Conservation (phyloP, 345 rosid genomes). For the Lumnitzera littorea region DNA sequence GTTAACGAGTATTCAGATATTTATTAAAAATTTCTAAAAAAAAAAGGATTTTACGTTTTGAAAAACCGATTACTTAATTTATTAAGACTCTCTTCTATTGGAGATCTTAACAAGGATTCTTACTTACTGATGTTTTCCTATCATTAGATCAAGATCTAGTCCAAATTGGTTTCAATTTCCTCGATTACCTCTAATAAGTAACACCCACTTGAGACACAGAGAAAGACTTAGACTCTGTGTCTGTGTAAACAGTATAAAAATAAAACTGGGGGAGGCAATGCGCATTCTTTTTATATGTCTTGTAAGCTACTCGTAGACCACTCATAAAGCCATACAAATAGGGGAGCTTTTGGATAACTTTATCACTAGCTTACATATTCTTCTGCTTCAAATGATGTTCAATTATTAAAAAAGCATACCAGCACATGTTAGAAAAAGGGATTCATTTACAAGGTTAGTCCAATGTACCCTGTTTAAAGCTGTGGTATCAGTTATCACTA, state of each 20-base stretch:
- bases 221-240: not conserved
- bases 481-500: too few relatives aligned
- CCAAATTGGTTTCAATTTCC: not conserved
- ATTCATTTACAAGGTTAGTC: too few relatives aligned
- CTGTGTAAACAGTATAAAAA: too few relatives aligned
- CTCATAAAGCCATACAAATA: not conserved
- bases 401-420: constrained; percentile 5
- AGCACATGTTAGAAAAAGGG: too few relatives aligned
- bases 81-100: too few relatives aligned
- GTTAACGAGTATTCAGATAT: too few relatives aligned
- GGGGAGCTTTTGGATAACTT: not conserved
- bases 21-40: too few relatives aligned
- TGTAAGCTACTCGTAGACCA: not conserved
- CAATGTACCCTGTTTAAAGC: too few relatives aligned
- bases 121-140: not conserved
- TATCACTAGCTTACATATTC: not conserved
- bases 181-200: not conserved
- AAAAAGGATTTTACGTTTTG: too few relatives aligned
- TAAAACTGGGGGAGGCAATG: too few relatives aligned
- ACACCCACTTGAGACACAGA: not conserved
- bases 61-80: too few relatives aligned
- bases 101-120: not conserved
- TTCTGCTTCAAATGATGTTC: not conserved
- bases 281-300: too few relatives aligned
- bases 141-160: not conserved